Base-by-base conservation (phyloP, 176 grass and related monocot genomes). In the Dactylis glomerata region DNA sequence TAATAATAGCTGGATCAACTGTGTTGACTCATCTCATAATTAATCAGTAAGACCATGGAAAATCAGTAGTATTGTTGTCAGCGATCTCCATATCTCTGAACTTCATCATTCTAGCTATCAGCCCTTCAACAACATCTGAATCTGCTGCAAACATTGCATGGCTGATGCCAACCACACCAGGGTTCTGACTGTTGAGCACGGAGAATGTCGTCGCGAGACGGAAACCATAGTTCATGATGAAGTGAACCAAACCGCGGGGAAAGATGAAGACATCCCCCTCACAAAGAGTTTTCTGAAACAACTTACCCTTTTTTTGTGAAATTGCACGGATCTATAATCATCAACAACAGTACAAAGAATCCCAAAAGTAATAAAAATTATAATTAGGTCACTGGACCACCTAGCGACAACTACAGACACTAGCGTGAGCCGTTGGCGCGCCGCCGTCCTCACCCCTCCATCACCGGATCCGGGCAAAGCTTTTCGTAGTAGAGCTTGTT, bases 241-340 rank as follows among this genome's bases (percentile, higher is more conserved):
- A 93, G 62, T 90, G 91, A 42, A 42, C 8, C 8, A 42, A 8
- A 42, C 86, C 79, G 2, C 86, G 61, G 13, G 85, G 82, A 80
- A 91, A 88, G 68, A 91, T 16, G 61, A 91, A 93, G 17, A 91
- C 82, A 27, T 88, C 92, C 14, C 88, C 92, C 12, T 88, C 80
- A 14, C 45, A 26, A 0, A 94, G 78, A 0, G 61, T 78, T 80
- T 80, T 86, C 86, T 90, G 82, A 80, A 93, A 93, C 58, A 83
- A 61, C 74, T 40, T 81, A n/a, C 82, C 73, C 5, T 59, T n/a
- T n/a, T n/a, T n/a, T n/a, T n/a, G n/a, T n/a, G n/a, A n/a, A n/a
- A n/a, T n/a, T n/a, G n/a, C n/a, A n/a, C n/a, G n/a, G n/a, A n/a
- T n/a, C n/a, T n/a, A n/a, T n/a, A n/a, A n/a, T n/a, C n/a, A n/a